phyloP scores from a whole-genome alignment of 1,284 basidiomycete genomes.

The Quambalaria eucalypti region DNA sequence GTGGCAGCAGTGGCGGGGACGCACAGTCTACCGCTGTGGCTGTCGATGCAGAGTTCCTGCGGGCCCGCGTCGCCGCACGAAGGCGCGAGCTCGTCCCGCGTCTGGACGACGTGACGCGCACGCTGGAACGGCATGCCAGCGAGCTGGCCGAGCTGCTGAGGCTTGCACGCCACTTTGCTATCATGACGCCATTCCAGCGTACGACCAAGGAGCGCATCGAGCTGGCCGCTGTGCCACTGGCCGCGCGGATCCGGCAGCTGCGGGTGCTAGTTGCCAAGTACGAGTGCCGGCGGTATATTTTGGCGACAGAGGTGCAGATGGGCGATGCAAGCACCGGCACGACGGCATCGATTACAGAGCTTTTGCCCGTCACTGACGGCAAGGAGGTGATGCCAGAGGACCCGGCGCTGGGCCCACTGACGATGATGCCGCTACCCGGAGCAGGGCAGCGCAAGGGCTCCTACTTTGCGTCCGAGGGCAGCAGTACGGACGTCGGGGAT shows the following conservation, averaged over 20 bases:
- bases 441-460: not conserved
- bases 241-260: conserved; percentile 17
- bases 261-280: conserved; percentile 29
- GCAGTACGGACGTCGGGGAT: not conserved
- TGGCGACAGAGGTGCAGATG: conserved; percentile 23
- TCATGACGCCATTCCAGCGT: conserved; percentile 36
- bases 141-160: conserved; percentile 26
- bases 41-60: not conserved
- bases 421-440: no score
- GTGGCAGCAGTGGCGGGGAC: not conserved
- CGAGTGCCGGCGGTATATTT: conserved; percentile 18
- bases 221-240: conserved; percentile 25
- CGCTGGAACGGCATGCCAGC: conserved; percentile 53
- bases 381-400: no score
- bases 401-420: no score
- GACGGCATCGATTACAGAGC: no score
- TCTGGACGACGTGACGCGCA: conserved; percentile 67
- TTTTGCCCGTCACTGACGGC: no score
- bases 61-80: not conserved
- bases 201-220: conserved; percentile 39
- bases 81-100: conserved; percentile 21
- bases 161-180: conserved; percentile 33
- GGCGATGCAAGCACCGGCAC: no score
- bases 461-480: not conserved
- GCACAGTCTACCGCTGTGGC: not conserved